These are phyloP conservation scores for Russula emetica DNA, from an alignment of 768 basidiomycete genomes.

Conservation along the genomic window DNA sequence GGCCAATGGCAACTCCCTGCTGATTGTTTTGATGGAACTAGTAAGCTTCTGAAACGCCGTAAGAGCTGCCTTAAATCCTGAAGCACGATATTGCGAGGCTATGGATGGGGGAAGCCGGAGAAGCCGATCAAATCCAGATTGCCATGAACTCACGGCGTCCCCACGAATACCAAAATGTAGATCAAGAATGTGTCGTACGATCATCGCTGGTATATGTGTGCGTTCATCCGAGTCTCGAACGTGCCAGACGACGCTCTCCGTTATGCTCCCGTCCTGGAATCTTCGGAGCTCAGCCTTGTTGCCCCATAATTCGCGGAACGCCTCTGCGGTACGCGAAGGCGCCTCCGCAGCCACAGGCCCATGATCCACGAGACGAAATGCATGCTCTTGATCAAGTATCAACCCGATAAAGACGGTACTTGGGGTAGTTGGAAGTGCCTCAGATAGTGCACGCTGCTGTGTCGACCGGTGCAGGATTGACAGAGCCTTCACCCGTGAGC, in stretches of 20 bases:
- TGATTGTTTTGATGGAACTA: constrained; percentile 67
- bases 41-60: constrained; percentile 77
- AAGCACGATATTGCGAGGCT: constrained; percentile 38
- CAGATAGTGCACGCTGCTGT: constrained; percentile 44
- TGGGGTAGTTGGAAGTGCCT: constrained; percentile 50
- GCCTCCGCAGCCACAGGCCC: constrained; percentile 74
- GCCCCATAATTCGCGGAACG: constrained; percentile 88
- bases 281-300: constrained; percentile 84
- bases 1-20: constrained; percentile 68
- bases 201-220: constrained; percentile 65
- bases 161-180: constrained; percentile 68
- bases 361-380: constrained; percentile 85
- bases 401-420: constrained; percentile 66
- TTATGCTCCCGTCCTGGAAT: constrained; percentile 93
- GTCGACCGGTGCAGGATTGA: constrained; percentile 55
- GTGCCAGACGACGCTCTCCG: constrained; percentile 97
- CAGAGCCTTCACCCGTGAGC: constrained; percentile 63
- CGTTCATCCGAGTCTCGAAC: constrained; percentile 76
- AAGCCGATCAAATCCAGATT: constrained; percentile 52
- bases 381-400: constrained; percentile 63
- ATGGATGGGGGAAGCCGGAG: constrained; percentile 57
- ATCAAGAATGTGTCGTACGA: constrained; percentile 69
- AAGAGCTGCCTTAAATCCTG: constrained; percentile 71
- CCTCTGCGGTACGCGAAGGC: constrained; percentile 45
- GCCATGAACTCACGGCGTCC: constrained; percentile 54